Evolutionary conservation across 1,284 basidiomycete genomes (phyloP).

Genomic region (Tetrapyrgos nigripes): DNA sequence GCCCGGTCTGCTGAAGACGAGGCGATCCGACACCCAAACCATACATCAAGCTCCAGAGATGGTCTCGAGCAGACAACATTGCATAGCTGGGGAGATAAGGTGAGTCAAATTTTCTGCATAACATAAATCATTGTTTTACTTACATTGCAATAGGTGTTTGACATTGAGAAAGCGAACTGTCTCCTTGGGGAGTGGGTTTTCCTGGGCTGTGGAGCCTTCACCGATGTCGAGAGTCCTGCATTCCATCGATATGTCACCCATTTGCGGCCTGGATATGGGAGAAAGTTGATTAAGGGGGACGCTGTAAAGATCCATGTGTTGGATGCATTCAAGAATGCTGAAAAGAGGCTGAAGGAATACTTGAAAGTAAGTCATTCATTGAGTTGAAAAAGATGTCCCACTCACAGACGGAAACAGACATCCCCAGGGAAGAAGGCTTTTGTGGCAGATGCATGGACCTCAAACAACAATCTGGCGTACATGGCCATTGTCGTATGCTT

Average conservation of each 20-base stretch:
- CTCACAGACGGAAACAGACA: neutral
- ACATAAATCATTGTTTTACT: no score
- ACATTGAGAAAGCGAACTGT: neutral
- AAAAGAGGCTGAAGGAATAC: neutral
- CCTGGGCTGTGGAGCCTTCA: neutral
- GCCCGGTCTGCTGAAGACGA: neutral
- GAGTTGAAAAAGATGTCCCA: neutral
- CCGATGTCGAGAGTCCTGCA: neutral
- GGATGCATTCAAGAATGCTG: neutral
- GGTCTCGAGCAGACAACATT: neutral
- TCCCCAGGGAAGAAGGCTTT: neutral
- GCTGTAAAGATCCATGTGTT: neutral
- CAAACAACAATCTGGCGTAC: neutral
- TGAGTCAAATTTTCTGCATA: no score
- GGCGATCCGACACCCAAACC: neutral
- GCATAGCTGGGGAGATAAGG: neutral
- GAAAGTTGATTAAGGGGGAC: neutral
- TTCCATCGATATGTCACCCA: neutral
- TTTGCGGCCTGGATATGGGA: conserved; percentile 5
- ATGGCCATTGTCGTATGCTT: neutral
- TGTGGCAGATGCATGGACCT: conserved; percentile 4
- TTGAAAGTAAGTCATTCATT: neutral
- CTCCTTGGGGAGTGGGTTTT: neutral
- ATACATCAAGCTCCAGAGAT: neutral
- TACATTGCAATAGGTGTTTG: neutral